phyloP scores from a whole-genome alignment of 768 basidiomycete species.

The Tricholoma flavovirens region DNA sequence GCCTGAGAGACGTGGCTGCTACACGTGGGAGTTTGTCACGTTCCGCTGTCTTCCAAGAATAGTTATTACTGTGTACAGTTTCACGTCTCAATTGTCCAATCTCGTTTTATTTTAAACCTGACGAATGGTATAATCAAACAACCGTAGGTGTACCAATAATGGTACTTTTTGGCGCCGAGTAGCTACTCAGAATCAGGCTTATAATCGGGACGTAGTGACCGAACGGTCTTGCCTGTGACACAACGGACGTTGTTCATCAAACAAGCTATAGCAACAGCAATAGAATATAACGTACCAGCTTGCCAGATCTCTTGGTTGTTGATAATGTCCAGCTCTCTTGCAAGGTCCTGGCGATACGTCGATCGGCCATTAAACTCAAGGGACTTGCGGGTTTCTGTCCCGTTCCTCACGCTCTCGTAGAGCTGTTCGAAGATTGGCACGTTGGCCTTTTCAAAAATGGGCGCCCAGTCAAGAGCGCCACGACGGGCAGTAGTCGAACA shows the following conservation, averaged over 20 bases:
- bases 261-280: neutral
- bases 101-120: neutral
- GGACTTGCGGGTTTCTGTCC: conserved; percentile 94
- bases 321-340: conserved; percentile 89
- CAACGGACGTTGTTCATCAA: conserved; percentile 1
- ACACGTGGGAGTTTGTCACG: conserved; percentile 24
- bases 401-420: conserved; percentile 91
- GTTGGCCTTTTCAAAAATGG: conserved; percentile 93
- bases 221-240: conserved; percentile 79
- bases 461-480: conserved; percentile 99
- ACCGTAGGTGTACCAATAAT: neutral
- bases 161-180: neutral
- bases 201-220: conserved; percentile 81
- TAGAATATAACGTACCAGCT: conserved; percentile 51
- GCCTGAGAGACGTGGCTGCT: conserved; percentile 35
- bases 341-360: conserved; percentile 91
- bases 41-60: neutral
- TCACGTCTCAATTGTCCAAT: neutral
- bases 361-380: conserved; percentile 92
- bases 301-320: conserved; percentile 99
- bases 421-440: conserved; percentile 90
- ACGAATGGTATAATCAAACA: neutral
- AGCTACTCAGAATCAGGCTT: conserved; percentile 48
- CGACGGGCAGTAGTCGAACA: conserved; percentile 99
- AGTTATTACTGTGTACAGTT: too few species aligned